These are phyloP conservation scores for Arthrobotrys sinensis DNA, from an alignment of 2,329 filamentous ascomycete genomes.

Conservation along the genomic window DNA sequence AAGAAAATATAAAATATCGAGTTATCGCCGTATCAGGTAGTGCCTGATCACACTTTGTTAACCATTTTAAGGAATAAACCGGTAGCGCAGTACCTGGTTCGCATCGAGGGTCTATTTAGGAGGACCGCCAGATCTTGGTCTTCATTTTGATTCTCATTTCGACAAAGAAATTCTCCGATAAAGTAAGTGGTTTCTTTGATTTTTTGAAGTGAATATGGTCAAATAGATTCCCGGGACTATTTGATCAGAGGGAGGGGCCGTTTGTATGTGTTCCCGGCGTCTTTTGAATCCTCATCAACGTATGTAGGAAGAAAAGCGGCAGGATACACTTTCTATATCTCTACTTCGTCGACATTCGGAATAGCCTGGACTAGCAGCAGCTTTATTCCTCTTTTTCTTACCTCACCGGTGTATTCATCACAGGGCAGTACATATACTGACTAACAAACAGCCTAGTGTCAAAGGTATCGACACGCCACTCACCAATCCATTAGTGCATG, in stretches of 20 bases:
- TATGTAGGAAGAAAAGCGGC: constrained; percentile 15
- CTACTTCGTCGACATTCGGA: constrained; percentile 15
- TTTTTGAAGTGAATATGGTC: neutral
- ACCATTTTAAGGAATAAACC: constrained; percentile 42
- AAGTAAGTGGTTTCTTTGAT: constrained; percentile 36
- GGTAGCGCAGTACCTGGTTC: constrained; percentile 50
- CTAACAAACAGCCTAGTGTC: constrained; percentile 32
- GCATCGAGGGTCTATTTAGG: constrained; percentile 52
- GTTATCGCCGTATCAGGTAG: constrained; percentile 36
- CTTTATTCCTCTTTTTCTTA: constrained; percentile 21
- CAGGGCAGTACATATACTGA: constrained; percentile 30
- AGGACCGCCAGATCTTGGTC: constrained; percentile 10
- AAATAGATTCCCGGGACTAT: neutral
- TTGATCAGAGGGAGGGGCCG: neutral
- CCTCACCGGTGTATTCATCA: constrained; percentile 23
- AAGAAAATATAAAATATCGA: constrained; percentile 32
- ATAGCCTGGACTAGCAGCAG: constrained; percentile 5
- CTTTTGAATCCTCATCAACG: neutral
- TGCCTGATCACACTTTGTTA: constrained; percentile 34
- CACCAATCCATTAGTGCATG: constrained; percentile 52
- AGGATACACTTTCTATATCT: constrained; percentile 28
- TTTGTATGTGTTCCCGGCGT: neutral
- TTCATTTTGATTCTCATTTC: constrained; percentile 22
- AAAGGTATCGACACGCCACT: constrained; percentile 48
- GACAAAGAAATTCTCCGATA: constrained; percentile 46